Percentiles rank a stretch among this genome's conserved stretches.
Evolutionary conservation across 1,284 basidiomycete species (phyloP).

Genomic region (Serendipita sp.): DNA sequence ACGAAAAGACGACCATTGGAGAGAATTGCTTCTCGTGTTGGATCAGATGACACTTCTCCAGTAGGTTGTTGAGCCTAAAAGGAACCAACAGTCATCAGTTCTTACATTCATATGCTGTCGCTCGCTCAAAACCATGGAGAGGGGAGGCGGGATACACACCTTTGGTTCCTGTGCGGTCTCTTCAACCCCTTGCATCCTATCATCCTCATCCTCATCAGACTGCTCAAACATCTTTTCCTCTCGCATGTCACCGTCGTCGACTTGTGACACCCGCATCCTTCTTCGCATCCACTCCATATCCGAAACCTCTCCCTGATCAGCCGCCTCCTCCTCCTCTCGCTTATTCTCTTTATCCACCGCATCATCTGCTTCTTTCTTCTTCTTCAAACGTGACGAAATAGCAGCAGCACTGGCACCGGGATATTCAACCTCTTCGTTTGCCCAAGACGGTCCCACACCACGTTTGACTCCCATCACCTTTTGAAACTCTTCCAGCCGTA

Average conservation of each 20-base stretch:
- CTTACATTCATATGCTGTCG: too few species aligned
- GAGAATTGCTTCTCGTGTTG: conserved; percentile 50
- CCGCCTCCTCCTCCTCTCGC: conserved; percentile 17
- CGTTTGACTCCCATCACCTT: conserved; percentile 46
- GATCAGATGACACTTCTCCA: conserved; percentile 25
- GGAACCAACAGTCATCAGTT: too few species aligned
- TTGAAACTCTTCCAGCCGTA: conserved; percentile 43
- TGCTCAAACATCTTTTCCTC: conserved; percentile 42
- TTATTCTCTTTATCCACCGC: conserved; percentile 9
- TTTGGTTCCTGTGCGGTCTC: conserved; percentile 14
- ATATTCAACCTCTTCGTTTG: conserved; percentile 30
- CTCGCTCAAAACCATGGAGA: not conserved
- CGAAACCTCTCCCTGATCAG: conserved; percentile 27
- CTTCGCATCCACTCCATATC: conserved; percentile 66
- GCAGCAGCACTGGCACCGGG: not conserved
- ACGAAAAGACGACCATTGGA: conserved; percentile 76
- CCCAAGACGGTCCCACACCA: conserved; percentile 53
- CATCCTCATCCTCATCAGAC: conserved; percentile 31
- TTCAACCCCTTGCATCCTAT: conserved; percentile 20
- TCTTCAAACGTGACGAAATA: not conserved
- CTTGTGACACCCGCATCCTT: conserved; percentile 33
- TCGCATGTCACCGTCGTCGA: conserved; percentile 8
- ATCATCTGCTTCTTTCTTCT: conserved; percentile 12
- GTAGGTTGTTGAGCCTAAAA: conserved; percentile 11
- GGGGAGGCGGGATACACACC: not conserved